These are phyloP conservation scores for Potentilla sterilis DNA, from an alignment of 306 rosid genomes.

Conservation along the genomic window DNA sequence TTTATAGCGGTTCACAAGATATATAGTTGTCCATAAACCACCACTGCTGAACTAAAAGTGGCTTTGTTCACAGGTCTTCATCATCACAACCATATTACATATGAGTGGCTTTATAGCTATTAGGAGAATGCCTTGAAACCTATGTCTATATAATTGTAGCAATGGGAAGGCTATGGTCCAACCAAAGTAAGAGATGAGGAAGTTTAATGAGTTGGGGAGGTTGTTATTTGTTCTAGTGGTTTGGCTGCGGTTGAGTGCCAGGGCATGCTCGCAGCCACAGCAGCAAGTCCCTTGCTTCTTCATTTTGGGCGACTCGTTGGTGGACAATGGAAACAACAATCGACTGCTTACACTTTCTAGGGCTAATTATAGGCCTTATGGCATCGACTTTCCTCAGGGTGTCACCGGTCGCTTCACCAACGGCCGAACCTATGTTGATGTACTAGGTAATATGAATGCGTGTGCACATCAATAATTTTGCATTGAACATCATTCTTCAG, in stretches of 20 bases:
- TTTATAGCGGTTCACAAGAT: not conserved
- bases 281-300: constrained; percentile 78
- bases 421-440: constrained; percentile 86
- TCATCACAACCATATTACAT: constrained; percentile 8
- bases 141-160: constrained; percentile 17
- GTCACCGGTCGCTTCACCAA: constrained; percentile 92
- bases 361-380: constrained; percentile 89
- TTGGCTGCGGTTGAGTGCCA: constrained; percentile 37
- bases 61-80: not conserved
- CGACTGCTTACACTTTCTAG: constrained; percentile 62
- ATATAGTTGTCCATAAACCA: not conserved
- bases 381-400: constrained; percentile 79
- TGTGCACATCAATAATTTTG: not conserved
- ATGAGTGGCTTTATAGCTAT: constrained; percentile 2
- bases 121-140: not conserved
- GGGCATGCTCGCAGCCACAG: constrained; percentile 44
- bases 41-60: constrained; percentile 5
- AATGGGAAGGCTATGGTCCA: not conserved
- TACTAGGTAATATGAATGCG: constrained; percentile 46
- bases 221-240: constrained; percentile 20
- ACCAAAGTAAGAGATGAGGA: constrained; percentile 20
- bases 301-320: constrained; percentile 94
- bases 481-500: not conserved
- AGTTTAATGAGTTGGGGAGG: constrained; percentile 17
- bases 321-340: constrained; percentile 92